Evolutionary conservation across 164 flowering plant genomes (phyloP), one percentile per base, ranked within the genome.

Genomic region (Malania oleifera): DNA sequence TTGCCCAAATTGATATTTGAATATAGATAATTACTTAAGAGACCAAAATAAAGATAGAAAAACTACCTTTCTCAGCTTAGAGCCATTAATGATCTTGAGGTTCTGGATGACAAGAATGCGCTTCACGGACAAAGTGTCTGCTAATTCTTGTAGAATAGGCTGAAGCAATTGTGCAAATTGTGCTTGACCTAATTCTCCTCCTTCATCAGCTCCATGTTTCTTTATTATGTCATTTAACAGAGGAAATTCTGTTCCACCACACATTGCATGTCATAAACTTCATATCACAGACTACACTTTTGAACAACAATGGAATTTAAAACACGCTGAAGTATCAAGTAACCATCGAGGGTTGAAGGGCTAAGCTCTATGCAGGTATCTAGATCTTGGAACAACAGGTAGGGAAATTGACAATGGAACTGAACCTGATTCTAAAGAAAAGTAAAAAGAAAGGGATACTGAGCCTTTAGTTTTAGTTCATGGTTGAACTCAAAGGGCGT

Each of bases 131-230:
- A 87, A 67, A 23, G 69, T 73, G 60, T 83, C 81, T 17, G 84
- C 86, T 52, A 83, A 53, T 40, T 83, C 89, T 66, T 85, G 86
- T 43, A 87, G 74, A 63, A 85, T 66, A 58, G 60, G 68, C 76
- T 85, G 91, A 31, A 87, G 87, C 44, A 82, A 44, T 37, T 77
- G 62, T 2, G 91, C 91, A 72, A 83, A 85, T 67, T 87, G 91
- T 54, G 89, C 85, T 70, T 87, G 89, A 41, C 91, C 95, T 63
- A 87, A 54, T 60, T 70, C 78, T 52, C 74, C 84, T 44, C 75
- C 80, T 1, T 77, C 86, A 27, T 74, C 87, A 18, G 81, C 89
- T 50, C 77, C 86, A 49, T 87, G 80, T 54, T 78, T 82, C 74
- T 77, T 80, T 48, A 85, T 62, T 61, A 87, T 78, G 61, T 76